Percentiles rank a stretch among this genome's conserved stretches.
Evolutionary conservation across 805 yeast species (phyloP).

Genomic region (Clavispora vitiphila): DNA sequence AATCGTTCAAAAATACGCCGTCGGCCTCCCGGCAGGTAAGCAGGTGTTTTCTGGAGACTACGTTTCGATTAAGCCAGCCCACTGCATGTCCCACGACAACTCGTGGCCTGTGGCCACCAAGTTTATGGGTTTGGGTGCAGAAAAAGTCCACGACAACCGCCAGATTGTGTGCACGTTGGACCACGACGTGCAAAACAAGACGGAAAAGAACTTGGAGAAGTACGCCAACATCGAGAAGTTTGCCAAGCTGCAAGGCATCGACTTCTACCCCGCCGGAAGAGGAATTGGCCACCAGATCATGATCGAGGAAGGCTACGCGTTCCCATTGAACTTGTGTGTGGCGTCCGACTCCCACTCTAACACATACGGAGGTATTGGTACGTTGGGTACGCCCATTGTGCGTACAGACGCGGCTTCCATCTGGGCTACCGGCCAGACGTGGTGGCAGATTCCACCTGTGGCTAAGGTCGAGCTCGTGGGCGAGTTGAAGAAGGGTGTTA

Average conservation of each 20-base stretch:
- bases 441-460: slow-evolving; percentile 99
- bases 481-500: slow-evolving; percentile 73
- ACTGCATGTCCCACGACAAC: slow-evolving; percentile 99
- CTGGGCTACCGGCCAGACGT: slow-evolving; percentile 99
- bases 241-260: slow-evolving; percentile 86
- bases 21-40: slow-evolving; percentile 73
- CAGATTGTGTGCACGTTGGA: slow-evolving; percentile 96
- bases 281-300: slow-evolving; percentile 99
- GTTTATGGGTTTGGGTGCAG: slow-evolving; percentile 92
- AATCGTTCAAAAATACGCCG: slow-evolving; percentile 90
- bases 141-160: slow-evolving; percentile 70
- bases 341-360: slow-evolving; percentile 98
- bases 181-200: slow-evolving; percentile 94
- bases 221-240: slow-evolving; percentile 85
- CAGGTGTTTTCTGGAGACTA: slow-evolving; percentile 85
- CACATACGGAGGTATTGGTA: slow-evolving; percentile 95
- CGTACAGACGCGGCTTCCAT: slow-evolving; percentile 98
- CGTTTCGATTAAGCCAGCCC: slow-evolving; percentile 90
- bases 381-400: slow-evolving; percentile 95
- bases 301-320: slow-evolving; percentile 99
- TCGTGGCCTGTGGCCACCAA: slow-evolving; percentile 99
- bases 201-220: slow-evolving; percentile 83
- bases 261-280: slow-evolving; percentile 97
- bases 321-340: slow-evolving; percentile 87
- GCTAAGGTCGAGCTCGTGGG: slow-evolving; percentile 89